Evolutionary conservation across 306 rosid genomes (phyloP).

Genomic region (Rosa persica): DNA sequence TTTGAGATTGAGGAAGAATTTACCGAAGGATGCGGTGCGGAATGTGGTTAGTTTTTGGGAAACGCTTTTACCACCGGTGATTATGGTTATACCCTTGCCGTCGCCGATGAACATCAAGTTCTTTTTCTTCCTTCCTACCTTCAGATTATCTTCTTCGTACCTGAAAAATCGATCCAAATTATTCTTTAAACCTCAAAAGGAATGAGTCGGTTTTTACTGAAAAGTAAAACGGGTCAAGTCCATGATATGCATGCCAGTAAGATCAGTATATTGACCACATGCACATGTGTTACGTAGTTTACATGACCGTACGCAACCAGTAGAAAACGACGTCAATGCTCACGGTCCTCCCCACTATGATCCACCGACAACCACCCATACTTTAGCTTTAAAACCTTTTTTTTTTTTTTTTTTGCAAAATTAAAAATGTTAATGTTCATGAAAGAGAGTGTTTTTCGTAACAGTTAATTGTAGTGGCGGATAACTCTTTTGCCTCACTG

Average conservation of each 20-base stretch:
- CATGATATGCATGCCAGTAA: not conserved
- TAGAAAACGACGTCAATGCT: not conserved
- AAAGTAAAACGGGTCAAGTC: not conserved
- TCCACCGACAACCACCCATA: conserved; percentile 2
- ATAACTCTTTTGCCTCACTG: not conserved
- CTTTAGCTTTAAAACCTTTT: not conserved
- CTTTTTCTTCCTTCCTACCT: conserved; percentile 82
- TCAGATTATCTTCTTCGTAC: conserved; percentile 78
- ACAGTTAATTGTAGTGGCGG: not conserved
- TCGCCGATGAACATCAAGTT: conserved; percentile 89
- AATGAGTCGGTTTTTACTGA: not conserved
- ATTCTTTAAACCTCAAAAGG: not conserved
- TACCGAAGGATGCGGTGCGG: conserved; percentile 93
- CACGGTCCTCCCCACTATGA: not conserved
- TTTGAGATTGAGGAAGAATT: not conserved
- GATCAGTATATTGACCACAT: not conserved
- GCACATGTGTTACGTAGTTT: not conserved
- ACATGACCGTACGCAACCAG: not conserved
- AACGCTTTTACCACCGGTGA: conserved; percentile 58
- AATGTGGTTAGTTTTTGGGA: conserved; percentile 56
- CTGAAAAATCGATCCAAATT: conserved; percentile 28
- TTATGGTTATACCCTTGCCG: conserved; percentile 72
- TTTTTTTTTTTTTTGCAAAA: not conserved
- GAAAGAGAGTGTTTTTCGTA: not conserved
- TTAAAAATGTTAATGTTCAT: not conserved